Evolutionary conservation across 176 grass and related monocot genomes (phyloP).

Genomic region (Lolium perenne): DNA sequence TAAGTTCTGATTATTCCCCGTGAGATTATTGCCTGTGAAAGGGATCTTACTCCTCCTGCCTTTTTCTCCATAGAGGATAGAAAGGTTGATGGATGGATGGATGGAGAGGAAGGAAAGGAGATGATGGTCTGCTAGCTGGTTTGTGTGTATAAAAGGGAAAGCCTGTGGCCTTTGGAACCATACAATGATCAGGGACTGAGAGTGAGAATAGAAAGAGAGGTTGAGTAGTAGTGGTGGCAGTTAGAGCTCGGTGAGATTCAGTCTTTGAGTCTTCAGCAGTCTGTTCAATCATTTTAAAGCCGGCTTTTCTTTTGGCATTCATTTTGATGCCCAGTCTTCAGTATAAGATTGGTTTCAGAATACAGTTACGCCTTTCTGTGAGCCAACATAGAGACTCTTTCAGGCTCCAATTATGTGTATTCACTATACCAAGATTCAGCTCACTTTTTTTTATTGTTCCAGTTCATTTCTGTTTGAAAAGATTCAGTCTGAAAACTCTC

Average conservation of each 20-base stretch:
- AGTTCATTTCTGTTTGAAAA: too few species aligned
- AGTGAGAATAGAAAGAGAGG: conserved; percentile 35
- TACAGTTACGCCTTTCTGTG: not conserved
- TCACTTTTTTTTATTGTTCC: too few species aligned
- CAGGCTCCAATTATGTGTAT: too few species aligned
- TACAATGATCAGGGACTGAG: conserved; percentile 56
- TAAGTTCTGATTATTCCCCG: too few species aligned
- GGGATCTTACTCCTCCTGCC: too few species aligned
- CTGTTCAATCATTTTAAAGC: conserved; percentile 51
- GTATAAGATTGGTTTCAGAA: not conserved
- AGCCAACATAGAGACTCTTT: too few species aligned
- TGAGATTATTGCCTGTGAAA: too few species aligned
- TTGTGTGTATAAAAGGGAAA: conserved; percentile 57
- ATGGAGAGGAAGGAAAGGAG: not conserved
- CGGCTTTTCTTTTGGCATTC: not conserved
- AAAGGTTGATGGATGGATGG: conserved; percentile 30
- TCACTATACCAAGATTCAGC: too few species aligned
- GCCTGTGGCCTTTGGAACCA: conserved; percentile 55
- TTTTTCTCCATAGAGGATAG: too few species aligned
- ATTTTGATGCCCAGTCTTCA: too few species aligned
- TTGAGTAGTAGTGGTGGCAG: conserved; percentile 22
- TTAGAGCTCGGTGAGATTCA: conserved; percentile 43
- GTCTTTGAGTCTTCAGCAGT: conserved; percentile 36
- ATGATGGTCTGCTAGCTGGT: not conserved
- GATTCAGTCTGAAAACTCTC: too few species aligned